Conservation (phyloP, 1,139 yeast species). For the Debaryomyces udenii region DNA sequence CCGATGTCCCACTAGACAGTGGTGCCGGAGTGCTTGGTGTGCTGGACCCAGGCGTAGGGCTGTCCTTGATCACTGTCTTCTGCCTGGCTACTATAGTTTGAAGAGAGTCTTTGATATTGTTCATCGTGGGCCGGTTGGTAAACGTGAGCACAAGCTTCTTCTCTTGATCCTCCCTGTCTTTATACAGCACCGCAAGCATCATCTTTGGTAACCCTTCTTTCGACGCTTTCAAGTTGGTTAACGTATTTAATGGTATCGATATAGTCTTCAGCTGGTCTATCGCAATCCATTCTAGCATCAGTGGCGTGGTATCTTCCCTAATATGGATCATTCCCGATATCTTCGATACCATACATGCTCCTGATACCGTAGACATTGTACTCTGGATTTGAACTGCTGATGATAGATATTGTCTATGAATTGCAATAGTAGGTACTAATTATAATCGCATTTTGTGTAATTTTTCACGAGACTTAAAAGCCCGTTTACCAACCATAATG, state of each 20-base stretch:
- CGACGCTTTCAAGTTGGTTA: slow-evolving; percentile 72
- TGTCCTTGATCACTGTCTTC: slow-evolving; percentile 49
- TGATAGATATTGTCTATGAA: too few species aligned
- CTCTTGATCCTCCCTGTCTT: slow-evolving; percentile 27
- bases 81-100: slow-evolving; percentile 74
- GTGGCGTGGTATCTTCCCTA: slow-evolving; percentile 68
- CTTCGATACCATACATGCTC: slow-evolving; percentile 71
- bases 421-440: too few species aligned
- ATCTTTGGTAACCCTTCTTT: slow-evolving; percentile 70
- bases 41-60: slow-evolving; percentile 22
- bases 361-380: slow-evolving; percentile 45
- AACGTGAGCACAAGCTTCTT: slow-evolving; percentile 63
- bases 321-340: slow-evolving; percentile 67
- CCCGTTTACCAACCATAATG: background rate
- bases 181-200: slow-evolving; percentile 62
- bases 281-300: slow-evolving; percentile 69
- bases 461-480: background rate
- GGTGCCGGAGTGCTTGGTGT: slow-evolving; percentile 17
- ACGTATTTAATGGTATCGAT: slow-evolving; percentile 53
- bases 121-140: slow-evolving; percentile 75
- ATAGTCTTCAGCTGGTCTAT: slow-evolving; percentile 58
- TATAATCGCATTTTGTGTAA: slow-evolving; percentile 7
- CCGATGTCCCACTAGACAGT: slow-evolving; percentile 9
- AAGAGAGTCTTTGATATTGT: slow-evolving; percentile 65
- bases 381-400: background rate